phyloP scores from a whole-genome alignment of 257 asterid genomes.

The Fraxinus anomala region DNA sequence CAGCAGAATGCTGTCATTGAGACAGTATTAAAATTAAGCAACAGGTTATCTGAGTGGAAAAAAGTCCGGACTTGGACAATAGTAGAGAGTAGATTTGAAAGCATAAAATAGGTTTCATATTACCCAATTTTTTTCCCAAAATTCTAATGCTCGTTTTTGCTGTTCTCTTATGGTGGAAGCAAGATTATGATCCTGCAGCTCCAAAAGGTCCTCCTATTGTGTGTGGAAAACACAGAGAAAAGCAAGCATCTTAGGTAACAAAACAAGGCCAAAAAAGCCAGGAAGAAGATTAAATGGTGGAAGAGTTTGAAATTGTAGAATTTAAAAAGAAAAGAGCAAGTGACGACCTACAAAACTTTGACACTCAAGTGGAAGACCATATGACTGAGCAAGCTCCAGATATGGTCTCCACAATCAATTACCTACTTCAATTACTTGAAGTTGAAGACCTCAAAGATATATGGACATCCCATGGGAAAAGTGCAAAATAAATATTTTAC shows the following conservation, averaged over 20 bases:
- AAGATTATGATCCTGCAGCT: constrained; percentile 86
- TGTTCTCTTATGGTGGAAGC: constrained; percentile 73
- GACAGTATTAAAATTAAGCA: constrained; percentile 26
- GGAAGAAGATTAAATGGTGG: not conserved
- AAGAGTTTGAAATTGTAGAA: constrained; percentile 7
- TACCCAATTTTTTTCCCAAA: constrained; percentile 99
- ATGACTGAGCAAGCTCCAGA: constrained; percentile 9
- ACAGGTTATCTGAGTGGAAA: not conserved
- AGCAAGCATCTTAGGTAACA: constrained; percentile 25
- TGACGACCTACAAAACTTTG: constrained; percentile 1
- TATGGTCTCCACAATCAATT: constrained; percentile 13
- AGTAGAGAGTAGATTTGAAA: constrained; percentile 18
- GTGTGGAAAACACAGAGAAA: constrained; percentile 27
- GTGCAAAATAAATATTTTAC: not conserved
- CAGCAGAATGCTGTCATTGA: constrained; percentile 75
- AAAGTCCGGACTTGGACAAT: not conserved
- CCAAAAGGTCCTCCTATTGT: constrained; percentile 85
- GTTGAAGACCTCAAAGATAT: constrained; percentile 10
- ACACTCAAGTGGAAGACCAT: not conserved
- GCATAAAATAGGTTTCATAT: constrained; percentile 24
- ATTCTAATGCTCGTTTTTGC: constrained; percentile 71
- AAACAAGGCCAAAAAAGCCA: constrained; percentile 15
- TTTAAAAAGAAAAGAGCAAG: not conserved
- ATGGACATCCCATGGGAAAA: constrained; percentile 6
- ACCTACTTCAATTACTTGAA: not conserved